Evolutionary conservation across 495 filamentous ascomycete species (phyloP).

Genomic region (Neurospora africana): DNA sequence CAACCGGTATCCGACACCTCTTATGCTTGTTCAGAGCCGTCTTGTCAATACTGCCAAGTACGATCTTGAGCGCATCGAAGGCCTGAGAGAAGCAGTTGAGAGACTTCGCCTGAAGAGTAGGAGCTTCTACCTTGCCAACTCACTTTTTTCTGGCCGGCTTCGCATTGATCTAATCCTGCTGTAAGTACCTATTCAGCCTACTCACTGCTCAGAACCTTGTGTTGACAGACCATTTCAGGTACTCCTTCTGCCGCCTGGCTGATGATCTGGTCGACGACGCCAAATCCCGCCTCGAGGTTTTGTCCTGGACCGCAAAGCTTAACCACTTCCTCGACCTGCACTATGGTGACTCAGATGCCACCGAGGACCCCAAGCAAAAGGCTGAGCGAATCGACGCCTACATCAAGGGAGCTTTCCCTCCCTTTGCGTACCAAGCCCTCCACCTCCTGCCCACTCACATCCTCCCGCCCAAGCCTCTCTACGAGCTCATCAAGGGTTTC

Average conservation of each 20-base stretch:
- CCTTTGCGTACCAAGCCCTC: conserved; percentile 35
- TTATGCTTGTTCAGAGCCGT: conserved; percentile 35
- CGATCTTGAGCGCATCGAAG: conserved; percentile 40
- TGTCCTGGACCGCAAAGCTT: conserved; percentile 41
- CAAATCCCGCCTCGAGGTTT: conserved; percentile 30
- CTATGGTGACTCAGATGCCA: conserved; percentile 13
- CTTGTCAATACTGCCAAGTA: conserved; percentile 32
- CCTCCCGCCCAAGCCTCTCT: conserved; percentile 42
- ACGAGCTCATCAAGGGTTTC: conserved; percentile 51
- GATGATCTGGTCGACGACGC: conserved; percentile 60
- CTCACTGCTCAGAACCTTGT: not conserved
- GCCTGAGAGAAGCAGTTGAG: conserved; percentile 42
- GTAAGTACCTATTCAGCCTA: conserved; percentile 17
- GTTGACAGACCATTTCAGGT: conserved; percentile 28
- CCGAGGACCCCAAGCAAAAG: not conserved
- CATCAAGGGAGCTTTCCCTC: conserved; percentile 35
- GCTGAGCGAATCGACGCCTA: conserved; percentile 17
- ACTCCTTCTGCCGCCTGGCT: conserved; percentile 61
- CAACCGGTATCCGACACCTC: conserved; percentile 32
- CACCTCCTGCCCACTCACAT: conserved; percentile 42
- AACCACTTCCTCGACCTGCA: conserved; percentile 37
- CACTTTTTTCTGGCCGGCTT: conserved; percentile 50
- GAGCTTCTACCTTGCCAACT: conserved; percentile 58
- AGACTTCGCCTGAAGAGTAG: conserved; percentile 49
- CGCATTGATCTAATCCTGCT: conserved; percentile 55